Base-by-base conservation (phyloP, 2,329 filamentous ascomycete genomes). In the Epichloe glyceriae region DNA sequence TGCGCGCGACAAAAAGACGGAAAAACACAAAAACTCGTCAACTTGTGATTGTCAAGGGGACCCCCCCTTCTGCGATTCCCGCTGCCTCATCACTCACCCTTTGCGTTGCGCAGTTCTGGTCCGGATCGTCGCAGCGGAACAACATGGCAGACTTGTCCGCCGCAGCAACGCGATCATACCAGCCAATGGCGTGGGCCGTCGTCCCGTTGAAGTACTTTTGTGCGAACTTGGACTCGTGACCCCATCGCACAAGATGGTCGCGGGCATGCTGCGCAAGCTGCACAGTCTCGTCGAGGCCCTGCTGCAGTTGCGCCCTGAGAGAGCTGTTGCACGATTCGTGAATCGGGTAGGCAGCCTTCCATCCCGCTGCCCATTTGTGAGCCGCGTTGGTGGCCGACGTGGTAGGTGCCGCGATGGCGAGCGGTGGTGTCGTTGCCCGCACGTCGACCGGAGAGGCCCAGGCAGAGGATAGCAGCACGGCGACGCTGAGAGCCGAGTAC, bases 111-210 rank as follows among this genome's bases (percentile, higher is more conserved):
- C 83, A 86, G 67, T 86, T 86, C 19, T 72, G 67, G 57, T 86
- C 83, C 0, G 78, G 74, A 56, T 86, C 78, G 53, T 87, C 83
- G 57, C 83, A 86, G 19, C 82, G 77, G 70, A 86, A 85, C 17
- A 80, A 60, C 44, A 82, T 70, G 26, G 69, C 72, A 0, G 67
- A 67, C 59, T 78, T 78, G 63, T 85, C 74, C 1, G 73, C 79
- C 42, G 72, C 71, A 57, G 78, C 69, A 34, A 83, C 26, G 7
- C 26, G 26, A 30, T 30, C 26, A 4, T 30, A 30, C 26, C 8
- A 30, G 26, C 26, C 26, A 10, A 30, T 30, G 8, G 26, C 26
- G 1, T 30, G 26, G 26, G 26, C 26, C 26, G 26, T 30, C 26
- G 26, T 30, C 26, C 26, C 26, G 26, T 30, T 30, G 26, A 30